Percentiles rank a stretch among this genome's conserved stretches.
Evolutionary conservation across 2,329 filamentous ascomycete genomes (phyloP).

Genomic region (Claviceps pusilla): DNA sequence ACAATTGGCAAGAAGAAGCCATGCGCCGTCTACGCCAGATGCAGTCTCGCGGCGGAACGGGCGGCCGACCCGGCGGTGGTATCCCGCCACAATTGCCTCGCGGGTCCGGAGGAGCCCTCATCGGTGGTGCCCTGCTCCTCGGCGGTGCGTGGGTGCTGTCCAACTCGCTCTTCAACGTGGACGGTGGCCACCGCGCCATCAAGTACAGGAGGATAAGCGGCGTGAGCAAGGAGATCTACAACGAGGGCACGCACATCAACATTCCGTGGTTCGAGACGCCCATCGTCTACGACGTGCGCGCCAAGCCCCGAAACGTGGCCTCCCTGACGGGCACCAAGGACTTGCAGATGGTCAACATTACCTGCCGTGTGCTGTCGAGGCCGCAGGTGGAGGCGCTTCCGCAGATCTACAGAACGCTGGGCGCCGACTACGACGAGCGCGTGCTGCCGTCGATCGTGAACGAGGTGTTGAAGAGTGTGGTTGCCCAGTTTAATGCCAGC

Average conservation of each 20-base stretch:
- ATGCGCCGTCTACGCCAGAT: conserved; percentile 35
- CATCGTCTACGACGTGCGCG: conserved; percentile 92
- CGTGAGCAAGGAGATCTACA: conserved; percentile 92
- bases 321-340: conserved; percentile 98
- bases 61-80: conserved; percentile 27
- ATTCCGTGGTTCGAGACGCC: conserved; percentile 97
- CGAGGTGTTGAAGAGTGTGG: conserved; percentile 95
- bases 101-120: conserved; percentile 24
- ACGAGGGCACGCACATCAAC: conserved; percentile 86
- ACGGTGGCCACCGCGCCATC: conserved; percentile 96
- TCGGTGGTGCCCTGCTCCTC: conserved; percentile 28
- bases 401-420: conserved; percentile 92
- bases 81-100: conserved; percentile 23
- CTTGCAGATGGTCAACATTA: conserved; percentile 99
- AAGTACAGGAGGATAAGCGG: conserved; percentile 89
- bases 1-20: conserved; percentile 34
- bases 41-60: conserved; percentile 27
- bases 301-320: conserved; percentile 89
- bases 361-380: conserved; percentile 91
- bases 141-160: conserved; percentile 38
- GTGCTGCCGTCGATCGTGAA: conserved; percentile 96
- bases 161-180: conserved; percentile 63
- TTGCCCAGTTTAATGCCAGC: conserved; percentile 96
- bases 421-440: conserved; percentile 90
- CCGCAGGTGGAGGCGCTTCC: conserved; percentile 79